Conservation (phyloP, 805 yeast species). For the Dipodascus geniculatus region DNA sequence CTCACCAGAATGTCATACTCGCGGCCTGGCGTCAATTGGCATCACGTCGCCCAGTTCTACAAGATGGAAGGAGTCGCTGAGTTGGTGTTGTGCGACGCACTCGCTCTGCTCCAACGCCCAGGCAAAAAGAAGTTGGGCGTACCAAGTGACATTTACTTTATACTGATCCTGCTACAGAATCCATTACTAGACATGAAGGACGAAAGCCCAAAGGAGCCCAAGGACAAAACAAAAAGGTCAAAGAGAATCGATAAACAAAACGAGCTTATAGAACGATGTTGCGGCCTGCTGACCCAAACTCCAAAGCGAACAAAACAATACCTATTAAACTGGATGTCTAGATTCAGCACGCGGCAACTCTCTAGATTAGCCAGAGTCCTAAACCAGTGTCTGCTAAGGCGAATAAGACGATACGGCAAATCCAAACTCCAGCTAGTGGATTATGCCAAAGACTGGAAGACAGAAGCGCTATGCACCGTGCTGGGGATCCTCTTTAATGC, state of each 20-base stretch:
- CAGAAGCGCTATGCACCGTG: slow-evolving; percentile 51
- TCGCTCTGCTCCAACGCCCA: background rate
- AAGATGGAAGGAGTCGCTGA: slow-evolving; percentile 13
- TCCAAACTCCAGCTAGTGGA: slow-evolving; percentile 32
- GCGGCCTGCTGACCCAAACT: slow-evolving; percentile 54
- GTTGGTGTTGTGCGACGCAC: background rate
- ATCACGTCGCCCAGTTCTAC: slow-evolving; percentile 38
- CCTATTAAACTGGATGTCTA: slow-evolving; percentile 46
- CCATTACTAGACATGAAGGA: background rate
- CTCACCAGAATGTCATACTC: slow-evolving; percentile 29
- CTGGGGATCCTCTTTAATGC: slow-evolving; percentile 46
- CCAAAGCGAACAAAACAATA: slow-evolving; percentile 31
- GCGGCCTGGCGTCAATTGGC: slow-evolving; percentile 38
- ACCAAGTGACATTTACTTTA: background rate
- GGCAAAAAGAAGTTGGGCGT: background rate
- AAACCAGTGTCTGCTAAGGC: slow-evolving; percentile 70
- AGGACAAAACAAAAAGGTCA: background rate
- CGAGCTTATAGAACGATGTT: slow-evolving; percentile 43
- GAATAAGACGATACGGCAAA: slow-evolving; percentile 27
- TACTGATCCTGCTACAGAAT: background rate
- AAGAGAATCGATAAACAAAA: background rate
- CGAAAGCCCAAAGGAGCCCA: background rate
- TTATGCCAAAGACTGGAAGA: slow-evolving; percentile 76
- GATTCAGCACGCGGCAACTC: slow-evolving; percentile 34
- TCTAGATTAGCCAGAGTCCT: slow-evolving; percentile 47